Evolutionary conservation across 2,329 filamentous ascomycete genomes (phyloP).

Genomic region (Fusarium concolor): DNA sequence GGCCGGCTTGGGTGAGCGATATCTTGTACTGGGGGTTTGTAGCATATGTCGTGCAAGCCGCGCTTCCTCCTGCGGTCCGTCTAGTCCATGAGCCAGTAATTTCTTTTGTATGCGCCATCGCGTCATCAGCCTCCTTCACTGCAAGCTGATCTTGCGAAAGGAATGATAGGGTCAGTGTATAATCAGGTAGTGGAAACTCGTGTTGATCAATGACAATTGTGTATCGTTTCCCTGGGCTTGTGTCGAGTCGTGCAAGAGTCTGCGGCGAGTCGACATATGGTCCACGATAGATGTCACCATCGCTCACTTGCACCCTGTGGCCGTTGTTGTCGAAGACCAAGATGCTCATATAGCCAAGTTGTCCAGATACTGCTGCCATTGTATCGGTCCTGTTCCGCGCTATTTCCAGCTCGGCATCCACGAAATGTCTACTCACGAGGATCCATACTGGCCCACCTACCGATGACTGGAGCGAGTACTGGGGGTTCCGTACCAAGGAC

Average conservation of each 20-base stretch:
- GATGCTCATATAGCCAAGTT: constrained; percentile 86
- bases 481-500: constrained; percentile 74
- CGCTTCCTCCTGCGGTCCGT: constrained; percentile 85
- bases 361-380: constrained; percentile 60
- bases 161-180: constrained; percentile 88
- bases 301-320: constrained; percentile 77
- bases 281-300: constrained; percentile 76
- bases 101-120: constrained; percentile 69
- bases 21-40: constrained; percentile 89
- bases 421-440: constrained; percentile 87
- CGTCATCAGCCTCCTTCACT: constrained; percentile 70
- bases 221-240: constrained; percentile 56
- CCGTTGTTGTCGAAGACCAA: constrained; percentile 81
- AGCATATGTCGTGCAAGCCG: constrained; percentile 80
- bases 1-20: constrained; percentile 64
- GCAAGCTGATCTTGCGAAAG: constrained; percentile 75
- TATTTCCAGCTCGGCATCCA: constrained; percentile 71
- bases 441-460: constrained; percentile 79
- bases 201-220: constrained; percentile 81
- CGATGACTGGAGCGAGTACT: constrained; percentile 75
- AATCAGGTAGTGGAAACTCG: constrained; percentile 76
- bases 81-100: constrained; percentile 78
- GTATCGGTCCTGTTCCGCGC: constrained; percentile 58
- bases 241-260: constrained; percentile 78
- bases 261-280: constrained; percentile 96